Percentiles rank a stretch among this genome's conserved stretches.
phyloP scores from a whole-genome alignment of 768 basidiomycete species.

The Pleurotus tuoliensis region DNA sequence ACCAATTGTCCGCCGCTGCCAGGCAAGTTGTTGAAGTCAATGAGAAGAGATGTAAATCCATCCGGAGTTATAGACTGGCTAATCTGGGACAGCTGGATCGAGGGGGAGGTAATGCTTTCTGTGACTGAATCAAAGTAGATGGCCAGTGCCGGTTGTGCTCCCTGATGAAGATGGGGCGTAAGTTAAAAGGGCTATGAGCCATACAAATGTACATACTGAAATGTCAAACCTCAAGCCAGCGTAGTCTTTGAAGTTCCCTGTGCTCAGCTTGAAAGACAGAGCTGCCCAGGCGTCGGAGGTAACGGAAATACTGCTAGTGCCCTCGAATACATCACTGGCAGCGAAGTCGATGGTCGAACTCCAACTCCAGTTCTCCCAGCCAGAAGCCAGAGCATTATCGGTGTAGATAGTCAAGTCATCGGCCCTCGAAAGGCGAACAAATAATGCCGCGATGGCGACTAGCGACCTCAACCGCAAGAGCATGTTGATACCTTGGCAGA shows the following conservation, averaged over 20 bases:
- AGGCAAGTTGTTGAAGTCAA: slow-evolving; percentile 45
- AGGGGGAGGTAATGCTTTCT: slow-evolving; percentile 31
- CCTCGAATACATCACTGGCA: slow-evolving; percentile 39
- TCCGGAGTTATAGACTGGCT: slow-evolving; percentile 32
- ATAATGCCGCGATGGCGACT: not conserved
- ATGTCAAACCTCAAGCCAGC: slow-evolving; percentile 51
- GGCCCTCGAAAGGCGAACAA: slow-evolving; percentile 1
- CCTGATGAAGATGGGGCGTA: slow-evolving; percentile 21
- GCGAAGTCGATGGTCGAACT: slow-evolving; percentile 36
- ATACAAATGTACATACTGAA: slow-evolving; percentile 27
- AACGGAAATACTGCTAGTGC: slow-evolving; percentile 39
- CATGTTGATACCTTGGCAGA: not conserved
- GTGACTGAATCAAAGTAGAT: slow-evolving; percentile 36
- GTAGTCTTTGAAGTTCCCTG: slow-evolving; percentile 35
- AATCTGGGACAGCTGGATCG: slow-evolving; percentile 39
- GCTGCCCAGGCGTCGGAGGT: slow-evolving; percentile 40
- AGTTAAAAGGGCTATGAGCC: not conserved
- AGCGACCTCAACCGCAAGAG: not conserved
- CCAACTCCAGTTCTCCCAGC: slow-evolving; percentile 56
- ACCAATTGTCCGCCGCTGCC: slow-evolving; percentile 36
- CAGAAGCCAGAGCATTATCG: slow-evolving; percentile 35
- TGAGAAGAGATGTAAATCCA: slow-evolving; percentile 39
- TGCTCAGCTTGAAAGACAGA: slow-evolving; percentile 38
- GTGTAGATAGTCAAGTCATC: slow-evolving; percentile 39
- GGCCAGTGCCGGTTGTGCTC: slow-evolving; percentile 39